Base-by-base conservation (phyloP, 108 stramenopile species). In the Pseudonitzschia pungens region DNA sequence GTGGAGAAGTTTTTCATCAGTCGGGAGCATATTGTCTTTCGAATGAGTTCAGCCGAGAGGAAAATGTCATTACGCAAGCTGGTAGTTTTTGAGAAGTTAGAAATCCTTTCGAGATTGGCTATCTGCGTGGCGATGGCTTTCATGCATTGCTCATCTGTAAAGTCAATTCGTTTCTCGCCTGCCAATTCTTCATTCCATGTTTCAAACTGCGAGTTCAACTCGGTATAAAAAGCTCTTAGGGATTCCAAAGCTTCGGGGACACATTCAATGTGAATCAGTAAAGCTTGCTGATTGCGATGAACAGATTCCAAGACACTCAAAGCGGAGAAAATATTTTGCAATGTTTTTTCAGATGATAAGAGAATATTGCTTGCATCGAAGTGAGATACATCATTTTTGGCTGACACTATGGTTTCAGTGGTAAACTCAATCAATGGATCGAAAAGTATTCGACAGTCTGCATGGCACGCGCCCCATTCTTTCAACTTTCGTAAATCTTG, bases 281-380 rank as follows among this genome's bases (percentile, higher is more conserved):
- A 18, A 8, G 15, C 26, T 55, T 18, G 54, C 24, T 21, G 15
- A 55, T 55, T 55, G 9, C 26, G 24, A 55, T 55, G 21, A 55
- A 55, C 20, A 18, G 54, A 55, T 26, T 55, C 26, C 54, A 55
- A 55, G 15, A 55, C 54, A 11, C 20, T 55, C 54, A 55, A 55
- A 0, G 11, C 26, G 54, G 26, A 26, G 54, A 55, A 55, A 26
- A 26, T 8, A 26, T 55, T 21, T 18, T 20, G 11, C 1, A 55
- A 20, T 9, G 54, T 55, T 21, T 11, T 20, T 55, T 26, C 26
- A 18, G 54, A 55, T 18, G 54, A 55, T 21, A 18, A 55, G 18
- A 21, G 20, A 55, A 55, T 55, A 0, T 26, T 26, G 9, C 9
- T 55, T 18, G 9, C 54, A 55, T 11, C 26, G 9, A 55, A 55